A percentile compares a stretch with the other conserved stretches of the same genome.
These are phyloP conservation scores for Penicillium sp. DNA, from an alignment of 2,329 filamentous ascomycete genomes.

Conservation along the genomic window DNA sequence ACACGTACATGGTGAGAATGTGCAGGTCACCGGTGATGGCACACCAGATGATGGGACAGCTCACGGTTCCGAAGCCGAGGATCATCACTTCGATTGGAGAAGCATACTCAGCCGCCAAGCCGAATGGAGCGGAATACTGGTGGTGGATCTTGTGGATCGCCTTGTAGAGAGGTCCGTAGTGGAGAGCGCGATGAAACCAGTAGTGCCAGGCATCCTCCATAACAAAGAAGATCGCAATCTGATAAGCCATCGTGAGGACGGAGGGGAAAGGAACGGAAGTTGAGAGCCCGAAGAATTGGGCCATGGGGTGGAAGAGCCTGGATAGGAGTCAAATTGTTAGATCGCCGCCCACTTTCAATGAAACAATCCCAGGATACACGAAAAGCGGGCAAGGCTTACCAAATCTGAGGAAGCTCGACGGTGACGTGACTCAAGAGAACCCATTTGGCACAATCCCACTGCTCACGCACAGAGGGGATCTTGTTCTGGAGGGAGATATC, in stretches of 20 bases:
- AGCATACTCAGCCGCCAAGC: conserved; percentile 92
- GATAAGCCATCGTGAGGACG: conserved; percentile 76
- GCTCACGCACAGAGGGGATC: conserved; percentile 85
- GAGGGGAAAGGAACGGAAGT: conserved; percentile 87
- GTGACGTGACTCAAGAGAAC: conserved; percentile 95
- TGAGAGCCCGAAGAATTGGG: conserved; percentile 82
- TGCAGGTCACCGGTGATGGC: conserved; percentile 80
- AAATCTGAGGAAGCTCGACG: conserved; percentile 96
- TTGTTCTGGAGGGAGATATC: conserved; percentile 53
- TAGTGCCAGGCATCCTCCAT: conserved; percentile 98
- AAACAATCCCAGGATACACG: neutral
- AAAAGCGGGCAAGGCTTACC: conserved; percentile 44
- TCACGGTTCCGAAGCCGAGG: conserved; percentile 79
- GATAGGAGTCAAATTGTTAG: neutral
- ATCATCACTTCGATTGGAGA: conserved; percentile 96
- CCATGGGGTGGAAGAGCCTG: conserved; percentile 89
- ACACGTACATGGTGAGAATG: conserved; percentile 94
- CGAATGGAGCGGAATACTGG: conserved; percentile 96
- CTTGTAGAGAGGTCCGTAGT: conserved; percentile 94
- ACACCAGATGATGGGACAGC: conserved; percentile 76
- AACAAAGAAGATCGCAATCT: conserved; percentile 91
- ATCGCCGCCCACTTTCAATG: neutral
- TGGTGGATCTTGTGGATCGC: conserved; percentile 98
- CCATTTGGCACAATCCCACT: conserved; percentile 88
- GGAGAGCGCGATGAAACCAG: conserved; percentile 86